These are phyloP conservation scores for Gossypium raimondii DNA, from an alignment of 345 rosid species.

Conservation along the genomic window DNA sequence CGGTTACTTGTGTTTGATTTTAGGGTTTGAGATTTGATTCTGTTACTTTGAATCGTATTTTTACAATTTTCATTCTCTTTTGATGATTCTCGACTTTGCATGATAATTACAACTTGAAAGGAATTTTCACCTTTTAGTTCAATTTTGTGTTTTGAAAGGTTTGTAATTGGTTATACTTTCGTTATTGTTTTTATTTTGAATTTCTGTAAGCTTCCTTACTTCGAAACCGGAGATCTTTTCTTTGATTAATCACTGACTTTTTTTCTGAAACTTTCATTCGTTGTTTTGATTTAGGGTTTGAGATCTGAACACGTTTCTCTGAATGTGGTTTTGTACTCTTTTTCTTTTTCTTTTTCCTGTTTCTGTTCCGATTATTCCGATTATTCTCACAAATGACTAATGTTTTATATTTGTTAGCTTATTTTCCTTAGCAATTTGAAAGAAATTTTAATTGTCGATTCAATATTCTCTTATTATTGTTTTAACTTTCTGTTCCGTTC, in stretches of 20 bases:
- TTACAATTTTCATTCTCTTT: background rate
- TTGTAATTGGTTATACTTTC: no score
- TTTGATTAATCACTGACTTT: no score
- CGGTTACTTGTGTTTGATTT: background rate
- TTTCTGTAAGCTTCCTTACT: no score
- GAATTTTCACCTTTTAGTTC: no score
- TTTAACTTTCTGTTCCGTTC: background rate
- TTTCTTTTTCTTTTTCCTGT: no score
- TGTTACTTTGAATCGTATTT: background rate
- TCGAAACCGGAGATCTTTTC: no score
- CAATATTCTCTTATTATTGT: background rate
- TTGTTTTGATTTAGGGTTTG: no score
- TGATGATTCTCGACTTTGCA: background rate
- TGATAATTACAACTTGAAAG: background rate
- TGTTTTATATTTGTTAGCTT: background rate
- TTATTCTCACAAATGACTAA: background rate
- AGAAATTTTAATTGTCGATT: background rate
- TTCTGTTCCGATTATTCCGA: background rate
- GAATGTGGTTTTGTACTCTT: no score
- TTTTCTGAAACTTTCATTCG: no score
- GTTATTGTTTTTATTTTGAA: no score
- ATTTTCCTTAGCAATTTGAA: background rate
- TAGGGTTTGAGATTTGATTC: constrained; percentile 3
- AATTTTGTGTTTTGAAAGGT: no score
- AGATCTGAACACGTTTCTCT: no score